A percentile compares a stretch with the other conserved stretches of the same genome.
These are phyloP conservation scores for Xylaria multiplex DNA, from an alignment of 2,329 filamentous ascomycete species.

Conservation along the genomic window DNA sequence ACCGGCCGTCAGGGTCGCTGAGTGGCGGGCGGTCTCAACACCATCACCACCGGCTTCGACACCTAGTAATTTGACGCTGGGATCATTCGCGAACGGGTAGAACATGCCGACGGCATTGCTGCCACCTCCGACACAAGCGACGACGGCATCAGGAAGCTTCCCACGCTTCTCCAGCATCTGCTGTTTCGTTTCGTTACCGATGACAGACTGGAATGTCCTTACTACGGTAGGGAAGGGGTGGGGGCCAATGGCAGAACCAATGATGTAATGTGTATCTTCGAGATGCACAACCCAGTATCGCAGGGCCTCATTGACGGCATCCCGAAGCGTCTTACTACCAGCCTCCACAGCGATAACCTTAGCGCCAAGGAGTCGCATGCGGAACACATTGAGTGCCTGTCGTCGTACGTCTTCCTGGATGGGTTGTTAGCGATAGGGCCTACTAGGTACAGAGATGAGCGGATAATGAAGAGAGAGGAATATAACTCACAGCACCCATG, in stretches of 20 bases:
- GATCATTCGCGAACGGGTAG: constrained; percentile 90
- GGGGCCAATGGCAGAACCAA: constrained; percentile 95
- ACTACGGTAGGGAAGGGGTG: constrained; percentile 99
- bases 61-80: constrained; percentile 85
- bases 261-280: constrained; percentile 96
- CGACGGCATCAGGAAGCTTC: constrained; percentile 93
- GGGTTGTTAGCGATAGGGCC: constrained; percentile 5
- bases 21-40: constrained; percentile 84
- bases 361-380: constrained; percentile 95
- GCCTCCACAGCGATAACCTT: constrained; percentile 93
- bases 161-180: constrained; percentile 87
- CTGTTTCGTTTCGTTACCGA: constrained; percentile 91
- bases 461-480: not conserved
- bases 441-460: not conserved
- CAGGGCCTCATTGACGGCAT: constrained; percentile 94
- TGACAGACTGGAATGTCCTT: constrained; percentile 96
- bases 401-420: constrained; percentile 85
- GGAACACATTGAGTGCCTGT: constrained; percentile 97
- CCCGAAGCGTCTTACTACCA: constrained; percentile 82
- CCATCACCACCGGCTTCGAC: constrained; percentile 97
- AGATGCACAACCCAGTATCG: constrained; percentile 94
- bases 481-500: constrained; percentile 80
- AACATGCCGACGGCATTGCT: constrained; percentile 98
- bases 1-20: constrained; percentile 86
- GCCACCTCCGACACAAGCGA: constrained; percentile 95